A percentile compares a stretch with the other conserved stretches of the same genome.
phyloP scores from a whole-genome alignment of 2,329 filamentous ascomycete genomes.

The Periglandula ipomoeae region DNA sequence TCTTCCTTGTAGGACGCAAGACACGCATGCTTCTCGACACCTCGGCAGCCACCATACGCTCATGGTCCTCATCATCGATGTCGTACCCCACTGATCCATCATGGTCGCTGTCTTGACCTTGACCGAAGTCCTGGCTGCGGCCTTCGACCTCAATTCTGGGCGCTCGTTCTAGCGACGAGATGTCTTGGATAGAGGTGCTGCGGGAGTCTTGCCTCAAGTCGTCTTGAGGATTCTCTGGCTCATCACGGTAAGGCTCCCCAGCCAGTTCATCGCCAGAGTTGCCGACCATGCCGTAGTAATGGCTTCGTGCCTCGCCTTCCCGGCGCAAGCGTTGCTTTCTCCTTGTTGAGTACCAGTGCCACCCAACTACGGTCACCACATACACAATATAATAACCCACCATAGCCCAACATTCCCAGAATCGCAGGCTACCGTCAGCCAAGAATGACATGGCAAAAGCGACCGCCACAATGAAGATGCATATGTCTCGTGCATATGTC shows the following conservation, averaged over 20 bases:
- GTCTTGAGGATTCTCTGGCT: constrained; percentile 30
- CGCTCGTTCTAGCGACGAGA: constrained; percentile 34
- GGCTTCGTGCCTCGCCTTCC: constrained; percentile 63
- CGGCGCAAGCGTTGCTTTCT: constrained; percentile 51
- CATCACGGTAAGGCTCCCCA: constrained; percentile 54
- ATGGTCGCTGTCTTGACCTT: constrained; percentile 25
- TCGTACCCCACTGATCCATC: constrained; percentile 32
- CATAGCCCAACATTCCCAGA: constrained; percentile 90
- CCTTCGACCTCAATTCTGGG: constrained; percentile 39
- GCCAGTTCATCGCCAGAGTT: constrained; percentile 43
- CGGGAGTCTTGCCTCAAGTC: constrained; percentile 10
- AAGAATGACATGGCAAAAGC: constrained; percentile 82
- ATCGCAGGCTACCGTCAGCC: constrained; percentile 69
- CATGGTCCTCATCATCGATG: constrained; percentile 40
- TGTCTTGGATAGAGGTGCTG: constrained; percentile 21
- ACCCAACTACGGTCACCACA: constrained; percentile 75
- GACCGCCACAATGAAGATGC: constrained; percentile 83
- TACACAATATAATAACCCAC: constrained; percentile 87
- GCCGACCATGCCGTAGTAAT: constrained; percentile 53
- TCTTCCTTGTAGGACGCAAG: constrained; percentile 53
- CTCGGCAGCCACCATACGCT: constrained; percentile 65
- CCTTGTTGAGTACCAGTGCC: constrained; percentile 78
- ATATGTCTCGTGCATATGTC: constrained; percentile 84
- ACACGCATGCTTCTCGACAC: constrained; percentile 91
- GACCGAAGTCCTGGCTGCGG: constrained; percentile 19